Evolutionary conservation across 2,329 filamentous ascomycete species (phyloP).

Genomic region (Sclerotinia subarctica): DNA sequence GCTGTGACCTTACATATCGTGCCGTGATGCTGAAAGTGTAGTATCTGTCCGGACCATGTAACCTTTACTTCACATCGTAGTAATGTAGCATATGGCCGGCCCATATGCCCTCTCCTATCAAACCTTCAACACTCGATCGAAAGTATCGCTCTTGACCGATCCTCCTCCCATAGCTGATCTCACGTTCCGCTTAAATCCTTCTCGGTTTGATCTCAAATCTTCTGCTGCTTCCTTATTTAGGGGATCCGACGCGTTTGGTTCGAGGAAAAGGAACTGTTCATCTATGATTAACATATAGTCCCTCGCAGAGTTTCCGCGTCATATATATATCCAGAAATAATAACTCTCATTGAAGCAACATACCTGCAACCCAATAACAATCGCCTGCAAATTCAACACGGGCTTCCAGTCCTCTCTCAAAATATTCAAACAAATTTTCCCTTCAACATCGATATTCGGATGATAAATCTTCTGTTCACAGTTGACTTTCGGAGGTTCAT

Average conservation of each 20-base stretch:
- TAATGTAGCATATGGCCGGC: not conserved
- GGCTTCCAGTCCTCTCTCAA: conserved; percentile 98
- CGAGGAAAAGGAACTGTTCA: conserved; percentile 88
- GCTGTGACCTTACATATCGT: conserved; percentile 16
- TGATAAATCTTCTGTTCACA: conserved; percentile 99
- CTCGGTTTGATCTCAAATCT: conserved; percentile 79
- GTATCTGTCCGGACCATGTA: conserved; percentile 21
- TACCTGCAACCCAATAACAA: conserved; percentile 90
- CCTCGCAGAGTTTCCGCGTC: too few relatives aligned
- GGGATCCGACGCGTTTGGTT: conserved; percentile 96
- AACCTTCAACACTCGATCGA: conserved; percentile 71
- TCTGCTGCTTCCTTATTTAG: conserved; percentile 97
- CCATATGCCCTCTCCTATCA: conserved; percentile 24
- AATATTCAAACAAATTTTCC: conserved; percentile 97
- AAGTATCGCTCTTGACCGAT: conserved; percentile 65
- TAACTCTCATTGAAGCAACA: conserved; percentile 27
- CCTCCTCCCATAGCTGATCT: conserved; percentile 80
- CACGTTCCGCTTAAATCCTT: conserved; percentile 90
- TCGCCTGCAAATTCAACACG: conserved; percentile 91
- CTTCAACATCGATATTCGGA: conserved; percentile 96
- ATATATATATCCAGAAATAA: not conserved
- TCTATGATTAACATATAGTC: conserved; percentile 4
- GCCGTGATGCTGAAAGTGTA: conserved; percentile 27
- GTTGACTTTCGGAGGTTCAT: conserved; percentile 95
- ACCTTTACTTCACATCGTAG: conserved; percentile 1